Evolutionary conservation across 1,139 yeast species (phyloP), one percentile per base, ranked within the genome.

Genomic region (Scheffersomyces lignicola): DNA sequence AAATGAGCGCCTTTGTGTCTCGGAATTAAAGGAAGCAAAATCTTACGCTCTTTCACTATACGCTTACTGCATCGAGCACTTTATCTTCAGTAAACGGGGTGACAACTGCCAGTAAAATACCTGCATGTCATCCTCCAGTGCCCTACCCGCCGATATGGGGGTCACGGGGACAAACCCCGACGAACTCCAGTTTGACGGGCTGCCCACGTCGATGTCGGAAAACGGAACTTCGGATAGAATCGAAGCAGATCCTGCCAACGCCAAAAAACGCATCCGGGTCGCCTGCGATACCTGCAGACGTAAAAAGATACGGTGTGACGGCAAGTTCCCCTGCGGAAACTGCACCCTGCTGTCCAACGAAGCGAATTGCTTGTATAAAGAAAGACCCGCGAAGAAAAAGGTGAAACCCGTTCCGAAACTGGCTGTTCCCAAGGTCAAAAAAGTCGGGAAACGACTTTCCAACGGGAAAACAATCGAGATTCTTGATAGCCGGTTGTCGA

Each of bases 281-380:
- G 83, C 83, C 1, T 78, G 83, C 48, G 80, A 76, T 41, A 60
- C 60, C 4, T 77, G 80, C 45, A 60, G 80, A 4, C 41, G 55
- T 15, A 73, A 71, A 49, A 76, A 76, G 48, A 62, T 74, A 35
- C 73, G 70, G 44, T 76, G 81, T 47, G 65, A 71, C 46, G 80
- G 80, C 0, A 51, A 54, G 3, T 46, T 41, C n/a, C 76, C 76
- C 2, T 74, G 81, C 45, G 38, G 45, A 7, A 69, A 70, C 37
- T 76, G 81, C 48, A 36, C 60, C 48, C 46, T 46, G 32, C 48
- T 43, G 34, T 41, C 49, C 4, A 56, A 50, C 16, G 54, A 51
- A 14, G 22, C 48, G 1, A 36, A 44, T 4, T 65, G 72, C 42
- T 51, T 48, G 28, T 65, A 62, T 36, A 54, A 52, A 15, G 63